These are phyloP conservation scores for Ophiostoma himal-ulmi DNA, from an alignment of 2,329 filamentous ascomycete genomes.

Conservation along the genomic window DNA sequence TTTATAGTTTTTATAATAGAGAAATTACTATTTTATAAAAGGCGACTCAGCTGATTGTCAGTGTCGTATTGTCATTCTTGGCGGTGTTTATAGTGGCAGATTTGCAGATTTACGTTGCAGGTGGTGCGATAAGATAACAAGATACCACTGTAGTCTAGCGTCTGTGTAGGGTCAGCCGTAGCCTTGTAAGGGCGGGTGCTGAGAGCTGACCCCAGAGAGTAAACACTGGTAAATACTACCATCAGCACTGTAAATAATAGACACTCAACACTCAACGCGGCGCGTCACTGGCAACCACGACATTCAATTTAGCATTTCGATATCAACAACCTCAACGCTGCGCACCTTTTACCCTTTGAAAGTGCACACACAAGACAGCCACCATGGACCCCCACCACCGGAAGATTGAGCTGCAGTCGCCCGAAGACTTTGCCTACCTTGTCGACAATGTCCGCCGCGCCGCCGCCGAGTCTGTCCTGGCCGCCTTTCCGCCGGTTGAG, in stretches of 20 bases:
- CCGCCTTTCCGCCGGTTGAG: constrained; percentile 59
- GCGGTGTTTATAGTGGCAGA: background rate
- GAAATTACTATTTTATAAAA: too few relatives aligned
- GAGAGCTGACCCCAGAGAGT: background rate
- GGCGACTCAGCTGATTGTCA: background rate
- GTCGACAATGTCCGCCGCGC: constrained; percentile 63
- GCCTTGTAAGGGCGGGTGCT: background rate
- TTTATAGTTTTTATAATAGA: too few relatives aligned
- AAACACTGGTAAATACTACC: background rate
- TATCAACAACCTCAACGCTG: background rate
- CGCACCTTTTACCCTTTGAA: too few relatives aligned
- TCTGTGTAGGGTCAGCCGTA: background rate
- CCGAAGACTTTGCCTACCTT: constrained; percentile 65
- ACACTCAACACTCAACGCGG: background rate
- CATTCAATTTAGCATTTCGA: background rate
- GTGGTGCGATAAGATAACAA: background rate
- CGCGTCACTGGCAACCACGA: background rate
- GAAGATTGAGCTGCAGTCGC: constrained; percentile 73
- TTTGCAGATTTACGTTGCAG: constrained; percentile 5
- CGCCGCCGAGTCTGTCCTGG: constrained; percentile 60
- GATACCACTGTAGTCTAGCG: background rate
- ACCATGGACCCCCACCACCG: constrained; percentile 55
- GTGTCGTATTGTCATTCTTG: background rate
- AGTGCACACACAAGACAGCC: too few relatives aligned
- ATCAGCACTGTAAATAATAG: background rate